A percentile compares a stretch with the other conserved stretches of the same genome.
These are phyloP conservation scores for Fraxinus excelsior DNA, from an alignment of 257 asterid genomes.

Conservation along the genomic window DNA sequence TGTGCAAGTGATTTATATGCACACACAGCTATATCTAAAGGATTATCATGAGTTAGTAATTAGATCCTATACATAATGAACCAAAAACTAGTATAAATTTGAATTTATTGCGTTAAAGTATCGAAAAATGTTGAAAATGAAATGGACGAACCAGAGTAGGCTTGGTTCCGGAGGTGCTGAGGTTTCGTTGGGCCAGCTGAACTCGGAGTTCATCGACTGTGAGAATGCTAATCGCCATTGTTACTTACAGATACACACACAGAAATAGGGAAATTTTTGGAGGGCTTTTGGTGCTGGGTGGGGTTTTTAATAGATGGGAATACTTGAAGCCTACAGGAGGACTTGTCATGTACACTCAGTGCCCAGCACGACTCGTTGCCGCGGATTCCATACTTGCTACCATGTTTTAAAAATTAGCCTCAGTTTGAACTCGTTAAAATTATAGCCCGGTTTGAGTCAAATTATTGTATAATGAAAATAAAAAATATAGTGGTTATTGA, in stretches of 20 bases:
- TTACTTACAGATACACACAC: neutral
- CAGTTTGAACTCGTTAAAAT: too few species aligned
- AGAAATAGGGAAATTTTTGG: neutral
- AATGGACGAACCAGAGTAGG: constrained; percentile 48
- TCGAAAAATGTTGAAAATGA: neutral
- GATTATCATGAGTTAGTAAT: neutral
- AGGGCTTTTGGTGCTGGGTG: neutral
- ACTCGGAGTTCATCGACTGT: constrained; percentile 69
- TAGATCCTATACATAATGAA: neutral
- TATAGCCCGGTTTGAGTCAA: too few species aligned
- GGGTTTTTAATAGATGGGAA: neutral
- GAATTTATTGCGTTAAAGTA: neutral
- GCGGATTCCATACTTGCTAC: neutral
- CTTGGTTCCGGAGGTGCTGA: constrained; percentile 71
- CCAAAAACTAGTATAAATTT: neutral
- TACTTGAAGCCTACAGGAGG: neutral
- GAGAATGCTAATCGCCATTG: constrained; percentile 57
- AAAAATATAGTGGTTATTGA: too few species aligned
- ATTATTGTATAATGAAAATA: too few species aligned
- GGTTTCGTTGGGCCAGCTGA: constrained; percentile 70
- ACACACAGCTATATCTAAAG: neutral
- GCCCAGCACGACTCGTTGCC: neutral
- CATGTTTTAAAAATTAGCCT: too few species aligned
- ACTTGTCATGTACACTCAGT: neutral
- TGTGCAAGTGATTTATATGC: too few species aligned